Evolutionary conservation across 2,329 filamentous ascomycete genomes (phyloP), one percentile per base, ranked within the genome.

Genomic region (Curvularia eragrostidis): DNA sequence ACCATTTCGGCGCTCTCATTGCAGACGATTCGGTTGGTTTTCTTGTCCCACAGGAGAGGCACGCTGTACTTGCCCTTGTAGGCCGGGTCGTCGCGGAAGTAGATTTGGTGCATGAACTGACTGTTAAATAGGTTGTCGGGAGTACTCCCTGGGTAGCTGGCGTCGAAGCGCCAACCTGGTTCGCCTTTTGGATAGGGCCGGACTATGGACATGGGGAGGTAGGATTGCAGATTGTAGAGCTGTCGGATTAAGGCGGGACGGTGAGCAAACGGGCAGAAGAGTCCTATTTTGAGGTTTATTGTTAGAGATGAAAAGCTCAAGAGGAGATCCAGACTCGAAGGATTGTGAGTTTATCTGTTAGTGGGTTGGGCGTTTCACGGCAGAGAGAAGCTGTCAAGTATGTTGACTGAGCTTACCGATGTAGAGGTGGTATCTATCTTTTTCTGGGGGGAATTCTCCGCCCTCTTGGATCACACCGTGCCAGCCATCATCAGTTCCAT

Each of bases 231-330:
- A 32, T 84, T 83, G 66, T 87, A 86, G 48, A 89, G 77, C 48
- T 86, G 79, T 5, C 85, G 80, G 8, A 85, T 78, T 10, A 89
- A 74, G 63, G 86, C 87, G 15, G 75, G 83, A 10, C 86, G 82
- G 66, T 89, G 87, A 2, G 87, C 86, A 63, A 88, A 89, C 2
- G 86, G 87, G 65, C 86, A 89, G 76, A 89, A 89, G 26, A 88
- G 80, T 19, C 85, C 83, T 81, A 23, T 2, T 18, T n/a, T 55
- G n/a, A 5, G n/a, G 18, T 7, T 12, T 3, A 13, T 13, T 1
- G n/a, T 41, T 13, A 32, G 21, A 5, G n/a, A 18, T 15, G 10
- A 18, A 32, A 15, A 5, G 12, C 4, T 23, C 13, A 23, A 12
- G 7, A 8, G n/a, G 43, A 13, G 43, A n/a, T 19, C 1, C 3